phyloP scores from a whole-genome alignment of 495 filamentous ascomycete species.

The Bryoglossum gracile region DNA sequence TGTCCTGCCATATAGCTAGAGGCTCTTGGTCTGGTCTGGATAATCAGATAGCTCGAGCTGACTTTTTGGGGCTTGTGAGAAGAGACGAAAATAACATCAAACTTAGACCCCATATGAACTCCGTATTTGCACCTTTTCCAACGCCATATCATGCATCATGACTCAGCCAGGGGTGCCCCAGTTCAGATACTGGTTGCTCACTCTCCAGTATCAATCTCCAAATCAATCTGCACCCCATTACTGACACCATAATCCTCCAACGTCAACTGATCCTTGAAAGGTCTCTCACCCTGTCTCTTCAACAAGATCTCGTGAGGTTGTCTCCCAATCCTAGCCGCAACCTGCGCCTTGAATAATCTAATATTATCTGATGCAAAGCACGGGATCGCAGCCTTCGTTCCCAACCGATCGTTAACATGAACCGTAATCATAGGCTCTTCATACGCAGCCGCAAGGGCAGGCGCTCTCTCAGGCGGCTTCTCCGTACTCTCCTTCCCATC shows the following conservation, averaged over 20 bases:
- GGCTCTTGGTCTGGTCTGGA: too few species aligned
- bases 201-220: slow-evolving; percentile 77
- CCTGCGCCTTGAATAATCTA: slow-evolving; percentile 80
- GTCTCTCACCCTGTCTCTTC: slow-evolving; percentile 83
- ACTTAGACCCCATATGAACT: too few species aligned
- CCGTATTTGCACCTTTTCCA: too few species aligned
- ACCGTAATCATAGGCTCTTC: slow-evolving; percentile 85
- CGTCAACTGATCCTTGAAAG: slow-evolving; percentile 83
- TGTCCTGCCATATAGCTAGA: too few species aligned
- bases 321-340: slow-evolving; percentile 78
- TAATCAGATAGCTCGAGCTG: too few species aligned
- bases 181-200: too few species aligned
- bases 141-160: too few species aligned
- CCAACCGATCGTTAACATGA: slow-evolving; percentile 83
- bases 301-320: slow-evolving; percentile 85
- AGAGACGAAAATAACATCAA: too few species aligned
- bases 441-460: slow-evolving; percentile 25
- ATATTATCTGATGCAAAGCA: slow-evolving; percentile 76
- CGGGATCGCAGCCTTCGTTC: slow-evolving; percentile 84
- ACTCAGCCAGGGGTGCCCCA: too few species aligned
- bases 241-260: slow-evolving; percentile 85
- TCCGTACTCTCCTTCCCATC: slow-evolving; percentile 6
- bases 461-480: slow-evolving; percentile 21
- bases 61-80: too few species aligned
- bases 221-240: slow-evolving; percentile 82